These are phyloP conservation scores for Syncephalastrum sp. DNA, from an alignment of 371 early-diverging fungal genomes.

Conservation along the genomic window DNA sequence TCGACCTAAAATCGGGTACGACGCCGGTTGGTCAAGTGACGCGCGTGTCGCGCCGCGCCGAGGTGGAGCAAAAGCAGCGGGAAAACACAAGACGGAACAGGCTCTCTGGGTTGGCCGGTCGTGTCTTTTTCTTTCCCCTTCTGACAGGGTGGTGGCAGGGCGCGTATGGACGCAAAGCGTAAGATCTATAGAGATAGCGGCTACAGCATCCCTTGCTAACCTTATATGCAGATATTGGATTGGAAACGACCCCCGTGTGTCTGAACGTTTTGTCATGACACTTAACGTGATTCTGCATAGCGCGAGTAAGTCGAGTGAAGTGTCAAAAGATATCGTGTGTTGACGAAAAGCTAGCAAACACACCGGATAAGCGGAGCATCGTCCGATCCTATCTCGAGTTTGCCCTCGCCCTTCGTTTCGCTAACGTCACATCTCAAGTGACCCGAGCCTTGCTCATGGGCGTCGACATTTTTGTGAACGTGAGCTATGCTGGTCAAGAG, in stretches of 20 bases:
- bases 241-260: slow-evolving; percentile 25
- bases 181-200: slow-evolving; percentile 3
- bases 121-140: slow-evolving; percentile 46
- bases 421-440: slow-evolving; percentile 15
- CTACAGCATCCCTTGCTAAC: neutral
- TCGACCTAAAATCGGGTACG: too few relatives aligned
- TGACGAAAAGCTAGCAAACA: slow-evolving; percentile 41
- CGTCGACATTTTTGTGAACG: slow-evolving; percentile 33
- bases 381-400: slow-evolving; percentile 49
- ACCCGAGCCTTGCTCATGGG: slow-evolving; percentile 38
- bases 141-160: slow-evolving; percentile 55
- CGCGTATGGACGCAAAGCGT: slow-evolving; percentile 33
- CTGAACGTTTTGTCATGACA: slow-evolving; percentile 46
- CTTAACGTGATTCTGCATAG: slow-evolving; percentile 43
- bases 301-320: slow-evolving; percentile 39
- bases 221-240: slow-evolving; percentile 31
- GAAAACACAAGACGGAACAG: slow-evolving; percentile 22
- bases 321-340: slow-evolving; percentile 28
- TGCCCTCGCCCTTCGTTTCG: slow-evolving; percentile 37
- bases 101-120: slow-evolving; percentile 36
- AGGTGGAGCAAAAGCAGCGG: slow-evolving; percentile 21
- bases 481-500: slow-evolving; percentile 34
- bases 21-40: slow-evolving; percentile 20
- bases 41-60: slow-evolving; percentile 37
- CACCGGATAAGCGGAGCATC: slow-evolving; percentile 37